Conservation (phyloP, 1,139 yeast species). For the Debaryomyces robertsiae region DNA sequence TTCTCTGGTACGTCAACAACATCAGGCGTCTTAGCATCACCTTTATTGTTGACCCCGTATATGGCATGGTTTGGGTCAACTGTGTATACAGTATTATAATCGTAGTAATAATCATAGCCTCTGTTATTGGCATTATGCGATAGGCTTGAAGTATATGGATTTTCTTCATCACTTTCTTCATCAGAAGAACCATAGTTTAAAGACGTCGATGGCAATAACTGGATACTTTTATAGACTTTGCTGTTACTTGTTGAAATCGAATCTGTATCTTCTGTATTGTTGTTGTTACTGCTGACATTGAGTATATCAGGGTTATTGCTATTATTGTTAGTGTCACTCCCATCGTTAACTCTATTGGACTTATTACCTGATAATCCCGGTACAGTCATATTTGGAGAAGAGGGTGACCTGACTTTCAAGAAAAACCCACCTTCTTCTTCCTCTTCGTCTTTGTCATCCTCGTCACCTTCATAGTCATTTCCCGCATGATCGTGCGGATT, state of each 20-base stretch:
- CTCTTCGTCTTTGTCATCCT: conserved; percentile 43
- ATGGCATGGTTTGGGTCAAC: conserved; percentile 54
- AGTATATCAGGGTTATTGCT: neutral
- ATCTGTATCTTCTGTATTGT: conserved; percentile 31
- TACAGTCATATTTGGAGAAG: conserved; percentile 27
- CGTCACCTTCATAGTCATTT: conserved; percentile 23
- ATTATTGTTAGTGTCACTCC: conserved; percentile 5
- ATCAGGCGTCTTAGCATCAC: conserved; percentile 31
- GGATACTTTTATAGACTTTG: conserved; percentile 58
- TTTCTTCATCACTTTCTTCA: conserved; percentile 60
- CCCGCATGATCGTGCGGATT: conserved; percentile 16
- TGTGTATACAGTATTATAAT: conserved; percentile 81
- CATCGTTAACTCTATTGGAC: no score
- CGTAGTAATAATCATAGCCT: conserved; percentile 84
- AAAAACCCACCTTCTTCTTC: conserved; percentile 76
- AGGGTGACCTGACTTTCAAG: conserved; percentile 54
- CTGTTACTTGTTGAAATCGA: conserved; percentile 29
- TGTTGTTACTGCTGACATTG: conserved; percentile 8
- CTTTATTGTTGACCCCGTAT: conserved; percentile 26
- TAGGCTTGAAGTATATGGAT: conserved; percentile 59
- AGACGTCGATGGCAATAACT: conserved; percentile 77
- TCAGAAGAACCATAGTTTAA: conserved; percentile 79
- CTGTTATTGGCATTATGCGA: conserved; percentile 78
- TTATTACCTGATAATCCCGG: conserved; percentile 21
- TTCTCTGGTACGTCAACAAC: conserved; percentile 51